Conservation (phyloP, 2,329 filamentous ascomycete genomes). For the Beauveria caledonica region DNA sequence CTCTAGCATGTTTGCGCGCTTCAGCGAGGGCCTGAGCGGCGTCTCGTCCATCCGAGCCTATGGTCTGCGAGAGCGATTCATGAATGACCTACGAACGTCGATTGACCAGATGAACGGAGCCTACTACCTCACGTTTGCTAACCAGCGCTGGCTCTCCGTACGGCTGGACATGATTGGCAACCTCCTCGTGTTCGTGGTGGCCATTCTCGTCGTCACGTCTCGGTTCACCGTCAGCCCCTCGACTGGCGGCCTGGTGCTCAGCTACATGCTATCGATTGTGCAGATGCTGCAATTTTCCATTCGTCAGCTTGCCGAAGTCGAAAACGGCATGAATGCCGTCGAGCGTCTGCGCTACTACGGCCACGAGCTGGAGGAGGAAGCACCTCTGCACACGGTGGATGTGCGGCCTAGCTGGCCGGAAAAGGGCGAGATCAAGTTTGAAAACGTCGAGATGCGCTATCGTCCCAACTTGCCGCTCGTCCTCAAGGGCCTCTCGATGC, state of each 20-base stretch:
- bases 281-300: slow-evolving; percentile 96
- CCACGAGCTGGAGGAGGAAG: slow-evolving; percentile 78
- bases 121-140: slow-evolving; percentile 91
- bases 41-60: slow-evolving; percentile 85
- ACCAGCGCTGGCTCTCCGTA: slow-evolving; percentile 86
- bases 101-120: slow-evolving; percentile 91
- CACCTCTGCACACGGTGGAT: slow-evolving; percentile 68
- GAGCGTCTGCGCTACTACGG: slow-evolving; percentile 90
- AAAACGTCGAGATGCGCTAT: slow-evolving; percentile 72
- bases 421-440: slow-evolving; percentile 70
- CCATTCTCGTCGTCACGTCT: slow-evolving; percentile 85
- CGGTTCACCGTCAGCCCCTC: slow-evolving; percentile 79
- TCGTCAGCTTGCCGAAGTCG: slow-evolving; percentile 86
- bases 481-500: slow-evolving; percentile 61
- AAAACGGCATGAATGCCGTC: slow-evolving; percentile 97
- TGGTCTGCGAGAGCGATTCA: slow-evolving; percentile 69
- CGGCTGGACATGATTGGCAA: slow-evolving; percentile 81
- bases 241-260: slow-evolving; percentile 79
- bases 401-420: slow-evolving; percentile 76
- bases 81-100: slow-evolving; percentile 56
- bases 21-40: slow-evolving; percentile 79
- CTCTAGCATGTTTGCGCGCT: slow-evolving; percentile 82
- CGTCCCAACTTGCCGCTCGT: slow-evolving; percentile 64
- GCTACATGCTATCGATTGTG: slow-evolving; percentile 87
- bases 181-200: slow-evolving; percentile 75